A percentile compares a stretch with the other conserved stretches of the same genome.
phyloP scores from a whole-genome alignment of 2,329 filamentous ascomycete species.

The Exophiala sideris region DNA sequence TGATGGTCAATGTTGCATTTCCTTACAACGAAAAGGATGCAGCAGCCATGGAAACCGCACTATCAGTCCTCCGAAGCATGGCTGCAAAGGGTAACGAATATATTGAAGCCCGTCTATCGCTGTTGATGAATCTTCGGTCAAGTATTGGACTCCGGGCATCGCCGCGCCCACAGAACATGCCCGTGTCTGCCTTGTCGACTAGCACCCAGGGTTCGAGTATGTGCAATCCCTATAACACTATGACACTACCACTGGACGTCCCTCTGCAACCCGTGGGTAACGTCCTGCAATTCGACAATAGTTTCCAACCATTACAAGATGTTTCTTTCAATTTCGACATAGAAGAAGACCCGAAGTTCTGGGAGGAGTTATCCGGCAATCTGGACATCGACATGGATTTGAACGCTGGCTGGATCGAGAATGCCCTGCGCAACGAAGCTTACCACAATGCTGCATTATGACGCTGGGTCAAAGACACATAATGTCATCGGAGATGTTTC shows the following conservation, averaged over 20 bases:
- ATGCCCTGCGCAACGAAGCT: conserved; percentile 16
- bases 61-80: conserved; percentile 50
- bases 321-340: conserved; percentile 36
- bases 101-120: conserved; percentile 40
- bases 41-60: conserved; percentile 45
- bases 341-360: conserved; percentile 39
- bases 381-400: conserved; percentile 42
- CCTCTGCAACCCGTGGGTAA: not conserved
- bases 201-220: conserved; percentile 8
- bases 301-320: conserved; percentile 28
- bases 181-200: conserved; percentile 10
- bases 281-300: conserved; percentile 1
- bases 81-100: conserved; percentile 53
- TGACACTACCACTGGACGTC: not conserved
- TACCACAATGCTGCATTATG: not conserved
- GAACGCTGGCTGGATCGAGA: conserved; percentile 39
- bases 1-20: conserved; percentile 55
- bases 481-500: not conserved
- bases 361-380: conserved; percentile 41
- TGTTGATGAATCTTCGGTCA: conserved; percentile 39
- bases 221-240: conserved; percentile 10
- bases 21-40: conserved; percentile 44
- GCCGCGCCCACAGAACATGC: not conserved
- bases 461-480: too few species aligned
- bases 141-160: conserved; percentile 22